Percentiles rank a stretch among this genome's conserved stretches.
Evolutionary conservation across 2,329 filamentous ascomycete species (phyloP).

Genomic region (Amylocarpus encephaloides): DNA sequence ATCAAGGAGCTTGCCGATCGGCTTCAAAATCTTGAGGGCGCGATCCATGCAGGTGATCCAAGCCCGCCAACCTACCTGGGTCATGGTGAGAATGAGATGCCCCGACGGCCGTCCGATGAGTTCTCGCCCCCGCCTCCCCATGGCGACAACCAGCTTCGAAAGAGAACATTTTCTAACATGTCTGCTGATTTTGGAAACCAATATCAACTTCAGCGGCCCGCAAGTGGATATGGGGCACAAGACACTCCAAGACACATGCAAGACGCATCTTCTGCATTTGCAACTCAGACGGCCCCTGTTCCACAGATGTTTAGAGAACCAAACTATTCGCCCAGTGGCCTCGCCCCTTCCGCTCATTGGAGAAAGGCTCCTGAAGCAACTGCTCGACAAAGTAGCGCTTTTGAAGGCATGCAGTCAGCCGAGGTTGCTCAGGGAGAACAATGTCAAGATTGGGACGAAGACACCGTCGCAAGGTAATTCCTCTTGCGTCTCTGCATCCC

Average conservation of each 20-base stretch:
- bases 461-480: conserved; percentile 36
- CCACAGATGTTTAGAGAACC: conserved; percentile 23
- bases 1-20: conserved; percentile 88
- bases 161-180: conserved; percentile 42
- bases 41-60: conserved; percentile 54
- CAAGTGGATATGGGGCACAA: conserved; percentile 20
- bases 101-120: conserved; percentile 33
- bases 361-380: conserved; percentile 27
- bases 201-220: conserved; percentile 32
- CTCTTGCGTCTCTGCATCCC: background rate
- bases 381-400: conserved; percentile 22
- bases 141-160: conserved; percentile 33
- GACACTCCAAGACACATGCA: conserved; percentile 21
- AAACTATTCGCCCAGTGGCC: conserved; percentile 28
- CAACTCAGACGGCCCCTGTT: conserved; percentile 13
- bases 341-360: conserved; percentile 28
- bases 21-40: conserved; percentile 74
- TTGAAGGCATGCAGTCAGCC: conserved; percentile 23
- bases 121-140: conserved; percentile 47
- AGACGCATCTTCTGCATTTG: conserved; percentile 12
- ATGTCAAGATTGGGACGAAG: conserved; percentile 40
- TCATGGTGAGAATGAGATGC: conserved; percentile 14
- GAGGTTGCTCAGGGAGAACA: conserved; percentile 25
- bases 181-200: conserved; percentile 39
- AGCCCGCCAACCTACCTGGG: conserved; percentile 33